Evolutionary conservation across 495 filamentous ascomycete genomes (phyloP).

Genomic region (Hyphodiscus hymeniophilus): DNA sequence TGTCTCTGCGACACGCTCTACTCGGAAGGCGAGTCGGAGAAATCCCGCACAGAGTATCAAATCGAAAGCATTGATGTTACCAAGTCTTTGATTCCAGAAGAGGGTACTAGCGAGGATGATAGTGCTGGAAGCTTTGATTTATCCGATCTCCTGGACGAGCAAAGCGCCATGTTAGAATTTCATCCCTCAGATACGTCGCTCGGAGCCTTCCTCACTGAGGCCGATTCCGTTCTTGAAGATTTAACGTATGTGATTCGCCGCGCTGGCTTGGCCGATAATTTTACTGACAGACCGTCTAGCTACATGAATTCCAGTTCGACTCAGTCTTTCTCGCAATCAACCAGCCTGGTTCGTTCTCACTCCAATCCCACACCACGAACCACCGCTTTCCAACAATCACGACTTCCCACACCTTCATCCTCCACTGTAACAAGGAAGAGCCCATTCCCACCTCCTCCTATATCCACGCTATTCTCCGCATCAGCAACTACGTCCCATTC

Average conservation of each 20-base stretch:
- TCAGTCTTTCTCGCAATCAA: too few species aligned
- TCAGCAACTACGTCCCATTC: not conserved
- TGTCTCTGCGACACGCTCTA: conserved; percentile 13
- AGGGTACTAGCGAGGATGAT: not conserved
- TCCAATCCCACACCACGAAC: not conserved
- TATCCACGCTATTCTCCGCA: not conserved
- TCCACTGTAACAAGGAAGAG: not conserved
- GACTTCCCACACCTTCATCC: not conserved
- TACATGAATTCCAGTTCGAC: not conserved
- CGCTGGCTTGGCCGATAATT: too few species aligned
- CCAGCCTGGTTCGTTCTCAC: not conserved
- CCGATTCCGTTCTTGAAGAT: not conserved
- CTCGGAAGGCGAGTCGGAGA: not conserved
- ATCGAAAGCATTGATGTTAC: conserved; percentile 12
- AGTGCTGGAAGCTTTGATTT: not conserved
- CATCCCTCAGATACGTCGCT: not conserved
- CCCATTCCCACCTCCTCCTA: not conserved
- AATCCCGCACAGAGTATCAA: conserved; percentile 5
- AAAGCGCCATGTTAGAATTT: not conserved
- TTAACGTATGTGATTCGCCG: not conserved
- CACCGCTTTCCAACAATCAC: not conserved
- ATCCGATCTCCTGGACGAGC: not conserved
- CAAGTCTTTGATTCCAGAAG: conserved; percentile 16
- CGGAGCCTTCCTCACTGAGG: conserved; percentile 2
- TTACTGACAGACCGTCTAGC: too few species aligned